Conservation (phyloP, 148 eudicot species). For the Dianthus caryophyllus region DNA sequence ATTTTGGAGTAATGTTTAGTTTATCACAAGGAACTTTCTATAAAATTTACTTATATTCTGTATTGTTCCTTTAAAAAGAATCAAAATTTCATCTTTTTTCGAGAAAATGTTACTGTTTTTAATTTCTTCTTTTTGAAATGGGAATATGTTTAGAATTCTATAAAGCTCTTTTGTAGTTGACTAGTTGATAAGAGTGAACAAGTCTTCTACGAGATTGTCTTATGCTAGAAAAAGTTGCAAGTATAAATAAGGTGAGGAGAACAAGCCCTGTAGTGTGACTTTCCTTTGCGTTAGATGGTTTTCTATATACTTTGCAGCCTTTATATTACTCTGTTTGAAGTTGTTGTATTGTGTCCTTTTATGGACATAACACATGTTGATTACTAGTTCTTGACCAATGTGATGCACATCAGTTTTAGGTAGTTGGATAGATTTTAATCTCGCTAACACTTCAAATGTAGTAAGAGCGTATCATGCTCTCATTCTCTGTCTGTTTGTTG, state of each 20-base stretch:
- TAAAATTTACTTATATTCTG: no score
- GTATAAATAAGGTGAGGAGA: no score
- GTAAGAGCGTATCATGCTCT: no score
- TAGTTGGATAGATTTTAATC: background rate
- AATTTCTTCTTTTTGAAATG: background rate
- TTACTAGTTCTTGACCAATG: background rate
- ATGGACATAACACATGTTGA: background rate
- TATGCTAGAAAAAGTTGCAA: no score
- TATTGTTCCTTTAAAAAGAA: background rate
- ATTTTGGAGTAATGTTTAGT: no score
- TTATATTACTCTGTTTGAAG: slow-evolving; percentile 5
- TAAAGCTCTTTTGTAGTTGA: no score
- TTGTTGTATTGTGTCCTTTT: background rate
- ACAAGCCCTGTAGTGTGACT: no score
- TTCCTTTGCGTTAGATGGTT: no score
- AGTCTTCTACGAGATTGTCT: no score
- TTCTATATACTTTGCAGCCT: background rate
- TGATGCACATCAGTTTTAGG: slow-evolving; percentile 1
- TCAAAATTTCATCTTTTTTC: background rate
- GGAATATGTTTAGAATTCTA: background rate
- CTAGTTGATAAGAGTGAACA: no score
- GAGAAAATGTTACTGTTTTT: background rate
- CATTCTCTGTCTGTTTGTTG: no score
- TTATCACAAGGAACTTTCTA: no score
- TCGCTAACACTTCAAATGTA: background rate